Evolutionary conservation across 371 early-diverging fungal genomes (phyloP).

Genomic region (Entomophthora muscae): DNA sequence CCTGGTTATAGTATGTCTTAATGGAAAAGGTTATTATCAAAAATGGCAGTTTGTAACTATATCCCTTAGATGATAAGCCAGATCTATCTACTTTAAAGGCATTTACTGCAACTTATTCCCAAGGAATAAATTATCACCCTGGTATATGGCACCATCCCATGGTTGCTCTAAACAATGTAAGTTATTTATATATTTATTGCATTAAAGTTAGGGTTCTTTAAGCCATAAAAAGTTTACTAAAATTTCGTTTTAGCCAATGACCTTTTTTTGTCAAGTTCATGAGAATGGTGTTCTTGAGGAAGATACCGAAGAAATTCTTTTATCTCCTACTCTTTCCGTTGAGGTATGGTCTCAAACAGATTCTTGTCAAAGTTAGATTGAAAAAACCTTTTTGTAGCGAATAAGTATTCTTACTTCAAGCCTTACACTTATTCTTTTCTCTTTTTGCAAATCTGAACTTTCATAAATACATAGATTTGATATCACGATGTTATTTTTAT

Average conservation of each 20-base stretch:
- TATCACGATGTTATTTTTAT: too few species aligned
- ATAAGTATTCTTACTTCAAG: too few species aligned
- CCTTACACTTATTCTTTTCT: too few species aligned
- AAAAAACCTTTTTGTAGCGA: too few species aligned
- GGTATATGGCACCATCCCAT: conserved; percentile 86
- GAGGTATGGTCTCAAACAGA: not conserved
- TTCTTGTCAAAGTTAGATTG: not conserved
- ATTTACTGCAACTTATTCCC: conserved; percentile 45
- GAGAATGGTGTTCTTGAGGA: conserved; percentile 49
- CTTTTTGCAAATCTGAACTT: too few species aligned
- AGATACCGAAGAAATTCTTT: conserved; percentile 32
- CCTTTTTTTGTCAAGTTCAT: conserved; percentile 47
- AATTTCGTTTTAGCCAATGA: conserved; percentile 17
- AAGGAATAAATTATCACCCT: conserved; percentile 66
- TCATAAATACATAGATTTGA: too few species aligned
- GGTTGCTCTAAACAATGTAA: conserved; percentile 39
- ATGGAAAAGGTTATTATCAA: conserved; percentile 22
- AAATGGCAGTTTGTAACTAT: not conserved
- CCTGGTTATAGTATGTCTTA: conserved; percentile 60
- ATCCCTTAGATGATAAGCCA: conserved; percentile 40
- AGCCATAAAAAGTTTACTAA: not conserved
- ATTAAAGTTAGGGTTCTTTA: too few species aligned
- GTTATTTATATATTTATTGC: conserved; percentile 7
- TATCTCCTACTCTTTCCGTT: conserved; percentile 6
- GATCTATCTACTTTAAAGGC: conserved; percentile 53